Base-by-base conservation (phyloP, 1,139 yeast species). In the Saccharomyces hybrid region DNA sequence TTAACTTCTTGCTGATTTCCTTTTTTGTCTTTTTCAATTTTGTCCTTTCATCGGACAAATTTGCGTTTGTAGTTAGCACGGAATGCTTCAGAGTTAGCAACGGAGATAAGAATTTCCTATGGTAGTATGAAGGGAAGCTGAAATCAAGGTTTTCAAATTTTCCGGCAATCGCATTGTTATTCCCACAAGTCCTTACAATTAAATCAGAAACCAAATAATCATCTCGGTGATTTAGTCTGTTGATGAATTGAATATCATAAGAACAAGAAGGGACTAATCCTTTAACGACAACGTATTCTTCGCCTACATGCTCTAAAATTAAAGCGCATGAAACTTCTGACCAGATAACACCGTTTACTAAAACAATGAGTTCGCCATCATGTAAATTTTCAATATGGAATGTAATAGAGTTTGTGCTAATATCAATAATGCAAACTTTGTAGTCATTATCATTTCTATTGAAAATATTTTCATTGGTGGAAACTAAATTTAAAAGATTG, bases 221-320 rank as follows among this genome's bases (percentile, higher is more conserved):
- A 53, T 72, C 74, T 47, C 70, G 70, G 34, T 70, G 70, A 50
- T 71, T 71, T 25, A 76, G 71, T 51, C 77, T 72, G 52, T 70
- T 63, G 51, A 80, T 72, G 54, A 84, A 73, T 56, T 83, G 87
- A 52, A 86, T 78, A 61, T 83, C 88, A 62, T 84, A 86, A 58
- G 85, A 88, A 48, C 82, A 81, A 30, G 81, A 70, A 0, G 90
- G 87, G 11, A 88, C 82, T 51, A 86, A 72, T 0, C 89, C 89
- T 65, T 80, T 81, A 44, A 85, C 79, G 7, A 82, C 74, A 46
- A 79, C 75, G 56, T 73, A 71, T 42, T 69, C 70, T 51, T 79
- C 81, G 47, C 75, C 72, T 38, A 69, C 63, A 47, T 61, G 62
- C 23, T 71, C 71, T 32, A 68, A 61, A 2, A 72, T 61, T 5